Base-by-base conservation (phyloP, 1,139 yeast species). In the Saccharomyces hybrid region DNA sequence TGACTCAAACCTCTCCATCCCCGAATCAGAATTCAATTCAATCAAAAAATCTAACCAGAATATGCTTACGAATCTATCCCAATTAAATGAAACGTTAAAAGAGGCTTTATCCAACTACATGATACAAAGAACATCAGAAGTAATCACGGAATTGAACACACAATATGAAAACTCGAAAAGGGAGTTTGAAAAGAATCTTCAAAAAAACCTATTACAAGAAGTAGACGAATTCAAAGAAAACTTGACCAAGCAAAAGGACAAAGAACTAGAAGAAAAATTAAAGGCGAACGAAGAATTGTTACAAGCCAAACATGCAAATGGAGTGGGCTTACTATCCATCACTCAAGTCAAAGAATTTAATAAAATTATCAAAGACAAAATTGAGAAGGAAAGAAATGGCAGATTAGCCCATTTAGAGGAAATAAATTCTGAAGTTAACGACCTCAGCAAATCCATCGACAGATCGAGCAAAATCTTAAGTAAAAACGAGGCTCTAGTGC, bases 321-420 rank as follows among this genome's bases (percentile, higher is more conserved):
- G 86, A 57, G 80, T 91, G 44, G 75, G 84, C 28, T 78, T 87
- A 69, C 82, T 86, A 56, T 83, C 89, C 65, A 76, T 85, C 56
- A 85, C 83, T 61, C 86, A 87, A 63, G 82, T 90, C 56, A 80
- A 83, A 63, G 83, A 83, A 65, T 86, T 89, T 70, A 84, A 86
- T 60, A 75, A 79, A 58, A 77, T 84, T 58, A 76, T 93, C 55
- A 72, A 79, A 51, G 79, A 81, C 50, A 81, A 80, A 59, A 80
- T 95, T 52, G 95, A 89, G 63, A 66, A 74, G 32, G 99, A 93
- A 75, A 85, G 98, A 71, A 77, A 83, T 56, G 90, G 91, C 38
- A 84, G 95, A 68, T 80, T 90, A 63, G 80, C 87, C 52, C 79
- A 84, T 65, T 78, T 93, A 64, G 78, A 79, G 32, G 80, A 81